These are phyloP conservation scores for Coniochaeta sp. DNA, from an alignment of 2,329 filamentous ascomycete species.

Conservation along the genomic window DNA sequence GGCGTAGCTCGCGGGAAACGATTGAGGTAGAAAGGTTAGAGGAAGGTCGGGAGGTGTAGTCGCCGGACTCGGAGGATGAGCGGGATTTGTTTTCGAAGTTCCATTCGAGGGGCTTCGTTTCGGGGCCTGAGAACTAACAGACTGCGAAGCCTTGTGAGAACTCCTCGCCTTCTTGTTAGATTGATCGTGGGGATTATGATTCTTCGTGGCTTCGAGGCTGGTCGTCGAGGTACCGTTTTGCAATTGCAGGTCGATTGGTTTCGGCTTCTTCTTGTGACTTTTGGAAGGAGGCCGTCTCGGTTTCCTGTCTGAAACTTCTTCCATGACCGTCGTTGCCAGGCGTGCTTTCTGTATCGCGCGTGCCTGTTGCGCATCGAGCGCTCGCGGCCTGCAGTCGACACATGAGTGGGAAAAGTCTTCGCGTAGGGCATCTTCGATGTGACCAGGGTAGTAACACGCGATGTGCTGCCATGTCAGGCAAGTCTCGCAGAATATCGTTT, in stretches of 20 bases:
- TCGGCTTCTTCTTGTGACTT: slow-evolving; percentile 81
- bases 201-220: slow-evolving; percentile 43
- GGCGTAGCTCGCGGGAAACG: slow-evolving; percentile 69
- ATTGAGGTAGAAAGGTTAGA: slow-evolving; percentile 56
- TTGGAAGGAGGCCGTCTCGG: slow-evolving; percentile 69
- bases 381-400: slow-evolving; percentile 76
- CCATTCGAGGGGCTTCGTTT: slow-evolving; percentile 59
- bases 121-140: slow-evolving; percentile 60
- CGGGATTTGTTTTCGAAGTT: slow-evolving; percentile 50
- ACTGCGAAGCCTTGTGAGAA: slow-evolving; percentile 73
- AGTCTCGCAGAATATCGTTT: slow-evolving; percentile 90
- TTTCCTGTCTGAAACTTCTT: slow-evolving; percentile 59
- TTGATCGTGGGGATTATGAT: slow-evolving; percentile 35
- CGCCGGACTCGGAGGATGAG: slow-evolving; percentile 64
- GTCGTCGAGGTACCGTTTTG: slow-evolving; percentile 63
- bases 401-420: slow-evolving; percentile 76
- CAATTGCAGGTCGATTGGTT: slow-evolving; percentile 58
- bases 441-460: slow-evolving; percentile 81
- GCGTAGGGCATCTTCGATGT: slow-evolving; percentile 64
- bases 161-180: slow-evolving; percentile 72
- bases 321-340: slow-evolving; percentile 34
- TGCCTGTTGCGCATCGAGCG: slow-evolving; percentile 66
- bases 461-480: slow-evolving; percentile 99
- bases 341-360: slow-evolving; percentile 62
- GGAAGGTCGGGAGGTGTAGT: slow-evolving; percentile 63